Percentiles rank a stretch among this genome's conserved stretches.
phyloP scores from a whole-genome alignment of 1,284 basidiomycete genomes.

The Salmacisia buchloeana region DNA sequence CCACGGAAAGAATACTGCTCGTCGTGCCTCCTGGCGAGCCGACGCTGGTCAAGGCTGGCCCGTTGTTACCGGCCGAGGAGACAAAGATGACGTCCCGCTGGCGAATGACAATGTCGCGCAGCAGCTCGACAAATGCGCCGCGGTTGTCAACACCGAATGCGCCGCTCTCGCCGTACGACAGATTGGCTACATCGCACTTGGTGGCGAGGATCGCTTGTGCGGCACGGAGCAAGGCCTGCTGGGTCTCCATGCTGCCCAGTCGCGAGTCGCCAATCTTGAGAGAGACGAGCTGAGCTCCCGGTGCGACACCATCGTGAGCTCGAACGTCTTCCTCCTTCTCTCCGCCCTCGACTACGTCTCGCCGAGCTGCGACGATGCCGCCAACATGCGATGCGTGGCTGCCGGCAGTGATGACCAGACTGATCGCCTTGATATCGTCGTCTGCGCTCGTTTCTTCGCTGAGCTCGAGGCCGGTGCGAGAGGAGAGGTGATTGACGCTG shows the following conservation, averaged over 20 bases:
- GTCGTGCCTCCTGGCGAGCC: constrained; percentile 50
- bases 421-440: constrained; percentile 7
- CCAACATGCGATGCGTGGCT: constrained; percentile 51
- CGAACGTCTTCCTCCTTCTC: constrained; percentile 24
- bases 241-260: constrained; percentile 45
- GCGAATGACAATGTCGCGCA: constrained; percentile 43
- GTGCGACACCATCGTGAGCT: constrained; percentile 49
- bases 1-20: constrained; percentile 46
- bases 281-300: constrained; percentile 47
- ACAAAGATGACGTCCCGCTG: constrained; percentile 46
- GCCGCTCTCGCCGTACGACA: constrained; percentile 50
- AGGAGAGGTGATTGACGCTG: constrained; percentile 35
- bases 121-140: constrained; percentile 45
- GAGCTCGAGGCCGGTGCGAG: neutral
- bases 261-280: constrained; percentile 35
- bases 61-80: constrained; percentile 46
- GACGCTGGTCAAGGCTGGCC: constrained; percentile 50
- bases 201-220: constrained; percentile 50
- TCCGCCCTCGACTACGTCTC: neutral
- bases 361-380: constrained; percentile 47
- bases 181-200: constrained; percentile 49
- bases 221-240: constrained; percentile 50
- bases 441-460: too few relatives aligned
- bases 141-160: constrained; percentile 46
- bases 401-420: constrained; percentile 45